Conservation (phyloP, 768 basidiomycete genomes). For the Lentinula guzmanii region DNA sequence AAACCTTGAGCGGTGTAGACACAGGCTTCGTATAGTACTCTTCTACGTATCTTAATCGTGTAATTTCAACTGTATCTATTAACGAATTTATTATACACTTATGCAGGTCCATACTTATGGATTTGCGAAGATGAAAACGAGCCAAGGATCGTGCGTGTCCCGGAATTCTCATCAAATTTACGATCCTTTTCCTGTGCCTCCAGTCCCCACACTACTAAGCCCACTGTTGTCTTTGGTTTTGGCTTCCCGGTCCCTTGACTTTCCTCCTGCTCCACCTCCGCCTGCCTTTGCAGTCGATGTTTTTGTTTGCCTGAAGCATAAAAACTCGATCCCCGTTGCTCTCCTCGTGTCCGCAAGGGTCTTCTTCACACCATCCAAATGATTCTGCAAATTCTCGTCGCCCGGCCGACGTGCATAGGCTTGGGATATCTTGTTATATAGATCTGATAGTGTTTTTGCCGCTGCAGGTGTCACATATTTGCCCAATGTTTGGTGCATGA, state of each 20-base stretch:
- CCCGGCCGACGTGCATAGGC: slow-evolving; percentile 83
- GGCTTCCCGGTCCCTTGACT: neutral
- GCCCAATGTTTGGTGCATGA: slow-evolving; percentile 93
- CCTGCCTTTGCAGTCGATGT: slow-evolving; percentile 9
- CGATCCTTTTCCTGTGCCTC: neutral
- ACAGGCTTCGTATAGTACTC: neutral
- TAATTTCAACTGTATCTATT: slow-evolving; percentile 1
- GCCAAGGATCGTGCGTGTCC: too few species aligned
- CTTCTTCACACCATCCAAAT: slow-evolving; percentile 89
- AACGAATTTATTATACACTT: neutral
- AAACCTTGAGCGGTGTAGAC: slow-evolving; percentile 3
- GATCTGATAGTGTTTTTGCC: slow-evolving; percentile 78
- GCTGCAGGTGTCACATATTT: slow-evolving; percentile 81
- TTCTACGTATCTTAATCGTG: neutral
- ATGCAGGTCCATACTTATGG: too few species aligned
- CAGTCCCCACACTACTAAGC: neutral
- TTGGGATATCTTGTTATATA: slow-evolving; percentile 93
- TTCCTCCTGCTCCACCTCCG: neutral
- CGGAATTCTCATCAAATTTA: neutral
- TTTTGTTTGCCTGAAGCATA: slow-evolving; percentile 85
- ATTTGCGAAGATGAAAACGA: too few species aligned
- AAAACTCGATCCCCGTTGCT: slow-evolving; percentile 89
- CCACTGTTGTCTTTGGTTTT: neutral
- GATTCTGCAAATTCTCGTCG: slow-evolving; percentile 79
- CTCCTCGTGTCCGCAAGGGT: slow-evolving; percentile 82